Conservation (phyloP, 2,329 filamentous ascomycete genomes). For the Stemphylium beticola region DNA sequence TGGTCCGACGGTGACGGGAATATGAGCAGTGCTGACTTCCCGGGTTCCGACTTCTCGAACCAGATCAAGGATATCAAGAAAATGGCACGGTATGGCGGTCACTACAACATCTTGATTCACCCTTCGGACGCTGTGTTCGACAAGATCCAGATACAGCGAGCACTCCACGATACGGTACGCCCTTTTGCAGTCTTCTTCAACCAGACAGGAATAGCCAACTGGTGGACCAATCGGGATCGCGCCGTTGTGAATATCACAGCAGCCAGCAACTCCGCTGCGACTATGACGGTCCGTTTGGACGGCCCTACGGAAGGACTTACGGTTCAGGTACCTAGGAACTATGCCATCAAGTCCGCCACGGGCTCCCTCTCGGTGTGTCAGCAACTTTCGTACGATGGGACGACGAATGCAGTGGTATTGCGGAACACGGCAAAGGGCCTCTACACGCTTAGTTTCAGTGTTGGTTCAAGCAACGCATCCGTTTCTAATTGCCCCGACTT, state of each 20-base stretch:
- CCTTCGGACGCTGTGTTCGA: slow-evolving; percentile 13
- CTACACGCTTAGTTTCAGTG: slow-evolving; percentile 3
- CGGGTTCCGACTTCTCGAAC: slow-evolving; percentile 12
- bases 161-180: slow-evolving; percentile 8
- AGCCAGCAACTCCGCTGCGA: neutral
- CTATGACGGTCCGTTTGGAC: slow-evolving; percentile 12
- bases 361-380: slow-evolving; percentile 12
- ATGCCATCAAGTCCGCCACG: slow-evolving; percentile 4
- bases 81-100: slow-evolving; percentile 12
- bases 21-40: slow-evolving; percentile 15
- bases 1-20: slow-evolving; percentile 14
- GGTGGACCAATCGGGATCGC: slow-evolving; percentile 13
- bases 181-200: slow-evolving; percentile 15
- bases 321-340: slow-evolving; percentile 6
- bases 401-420: slow-evolving; percentile 12
- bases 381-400: slow-evolving; percentile 8
- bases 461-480: neutral
- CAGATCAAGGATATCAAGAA: slow-evolving; percentile 10
- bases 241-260: slow-evolving; percentile 2
- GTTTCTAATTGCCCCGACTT: slow-evolving; percentile 12
- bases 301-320: slow-evolving; percentile 8
- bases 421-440: slow-evolving; percentile 10
- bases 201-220: slow-evolving; percentile 13
- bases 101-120: slow-evolving; percentile 19
- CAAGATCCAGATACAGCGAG: slow-evolving; percentile 13